Conservation (phyloP, 768 basidiomycete species). For the Boletus pseudopeckii region DNA sequence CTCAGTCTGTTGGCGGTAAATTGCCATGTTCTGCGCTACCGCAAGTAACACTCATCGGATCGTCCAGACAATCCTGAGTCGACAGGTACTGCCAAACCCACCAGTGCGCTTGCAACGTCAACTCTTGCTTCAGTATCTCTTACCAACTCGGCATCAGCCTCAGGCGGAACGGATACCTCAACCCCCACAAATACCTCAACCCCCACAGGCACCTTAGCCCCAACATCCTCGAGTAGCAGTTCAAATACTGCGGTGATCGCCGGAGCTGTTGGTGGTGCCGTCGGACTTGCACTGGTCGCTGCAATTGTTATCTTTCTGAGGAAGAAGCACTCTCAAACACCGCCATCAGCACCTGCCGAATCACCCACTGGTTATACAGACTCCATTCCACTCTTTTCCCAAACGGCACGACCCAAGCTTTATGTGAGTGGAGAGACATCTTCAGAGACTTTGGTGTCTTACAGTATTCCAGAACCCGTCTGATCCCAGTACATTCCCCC, state of each 20-base stretch:
- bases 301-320: constrained; percentile 39
- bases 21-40: neutral
- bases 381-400: constrained; percentile 10
- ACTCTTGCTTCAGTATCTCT: constrained; percentile 14
- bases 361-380: neutral
- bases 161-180: neutral
- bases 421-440: constrained; percentile 23
- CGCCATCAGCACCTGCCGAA: constrained; percentile 12
- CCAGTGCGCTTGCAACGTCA: constrained; percentile 17
- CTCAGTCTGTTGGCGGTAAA: constrained; percentile 31
- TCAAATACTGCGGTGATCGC: constrained; percentile 45
- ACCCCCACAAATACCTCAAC: too few species aligned
- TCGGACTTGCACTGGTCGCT: constrained; percentile 42
- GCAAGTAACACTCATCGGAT: neutral
- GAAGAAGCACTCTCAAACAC: constrained; percentile 24
- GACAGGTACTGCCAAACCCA: constrained; percentile 34
- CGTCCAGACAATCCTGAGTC: constrained; percentile 43
- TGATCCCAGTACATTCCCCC: constrained; percentile 35
- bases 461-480: constrained; percentile 30
- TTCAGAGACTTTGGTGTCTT: neutral
- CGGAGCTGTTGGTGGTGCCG: constrained; percentile 62
- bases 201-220: too few species aligned
- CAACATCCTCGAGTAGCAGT: constrained; percentile 2
- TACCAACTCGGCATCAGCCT: constrained; percentile 10
- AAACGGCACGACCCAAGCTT: constrained; percentile 24